Evolutionary conservation across 176 grass and related monocot species (phyloP).

Genomic region (Carex scoparia): DNA sequence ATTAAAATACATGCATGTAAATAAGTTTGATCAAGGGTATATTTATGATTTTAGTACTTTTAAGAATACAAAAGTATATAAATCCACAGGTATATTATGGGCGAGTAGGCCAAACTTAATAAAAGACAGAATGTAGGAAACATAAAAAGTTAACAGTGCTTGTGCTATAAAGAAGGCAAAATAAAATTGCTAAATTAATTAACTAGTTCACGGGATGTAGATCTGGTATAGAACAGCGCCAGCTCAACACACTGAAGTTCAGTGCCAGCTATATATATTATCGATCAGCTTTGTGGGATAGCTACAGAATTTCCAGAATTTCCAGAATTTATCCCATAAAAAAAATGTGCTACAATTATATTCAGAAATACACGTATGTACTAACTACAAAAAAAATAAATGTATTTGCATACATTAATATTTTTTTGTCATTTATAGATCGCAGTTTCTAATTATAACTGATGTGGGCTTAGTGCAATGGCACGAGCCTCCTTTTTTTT

Average conservation of each 20-base stretch:
- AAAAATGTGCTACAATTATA: background rate
- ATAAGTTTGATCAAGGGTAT: background rate
- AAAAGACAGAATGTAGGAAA: background rate
- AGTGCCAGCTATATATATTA: background rate
- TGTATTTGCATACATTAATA: background rate
- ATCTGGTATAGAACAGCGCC: background rate
- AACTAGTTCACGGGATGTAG: background rate
- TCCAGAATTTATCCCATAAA: background rate
- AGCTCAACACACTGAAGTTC: background rate
- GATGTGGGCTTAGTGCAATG: no score
- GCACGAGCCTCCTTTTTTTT: no score
- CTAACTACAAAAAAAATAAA: background rate
- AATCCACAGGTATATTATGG: background rate
- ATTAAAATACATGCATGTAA: background rate
- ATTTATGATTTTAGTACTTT: background rate
- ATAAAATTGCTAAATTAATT: background rate
- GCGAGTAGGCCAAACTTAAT: background rate
- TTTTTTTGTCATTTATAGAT: no score
- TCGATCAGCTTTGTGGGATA: background rate
- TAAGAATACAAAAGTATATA: background rate
- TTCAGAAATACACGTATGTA: background rate
- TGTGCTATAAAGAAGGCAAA: background rate
- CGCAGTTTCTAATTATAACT: no score
- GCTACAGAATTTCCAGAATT: background rate
- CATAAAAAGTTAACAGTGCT: background rate